Percentiles rank a stretch among this genome's conserved stretches.
Conservation (phyloP, 148 eudicot species). For the Chenopodium suecicum region DNA sequence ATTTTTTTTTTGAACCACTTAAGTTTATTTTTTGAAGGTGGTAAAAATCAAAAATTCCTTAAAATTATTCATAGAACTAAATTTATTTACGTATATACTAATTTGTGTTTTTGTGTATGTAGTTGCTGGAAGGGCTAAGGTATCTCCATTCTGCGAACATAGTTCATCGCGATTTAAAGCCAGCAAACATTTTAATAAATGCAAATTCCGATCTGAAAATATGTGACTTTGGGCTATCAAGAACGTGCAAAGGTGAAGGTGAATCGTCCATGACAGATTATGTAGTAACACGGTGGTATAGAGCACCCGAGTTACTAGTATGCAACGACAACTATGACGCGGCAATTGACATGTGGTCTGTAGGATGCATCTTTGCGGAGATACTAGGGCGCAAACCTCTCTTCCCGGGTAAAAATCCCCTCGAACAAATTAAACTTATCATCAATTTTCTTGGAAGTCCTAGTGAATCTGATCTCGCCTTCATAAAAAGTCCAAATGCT, state of each 20-base stretch:
- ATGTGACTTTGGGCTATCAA: conserved; percentile 15
- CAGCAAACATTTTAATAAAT: neutral
- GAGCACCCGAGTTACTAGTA: no score
- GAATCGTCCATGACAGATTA: no score
- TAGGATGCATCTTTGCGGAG: conserved; percentile 10
- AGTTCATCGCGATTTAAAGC: conserved; percentile 13
- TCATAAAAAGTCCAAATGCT: neutral
- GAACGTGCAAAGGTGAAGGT: neutral
- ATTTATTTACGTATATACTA: no score
- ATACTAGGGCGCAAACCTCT: conserved; percentile 6
- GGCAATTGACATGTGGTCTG: neutral
- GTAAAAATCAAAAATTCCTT: no score
- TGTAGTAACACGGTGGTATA: no score
- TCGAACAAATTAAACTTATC: neutral
- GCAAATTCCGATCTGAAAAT: conserved; percentile 2
- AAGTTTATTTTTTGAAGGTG: no score
- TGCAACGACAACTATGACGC: neutral
- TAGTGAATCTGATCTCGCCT: neutral
- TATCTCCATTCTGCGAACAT: conserved; percentile 14
- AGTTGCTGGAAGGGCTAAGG: conserved; percentile 2
- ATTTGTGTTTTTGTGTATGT: neutral
- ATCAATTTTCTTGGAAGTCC: neutral
- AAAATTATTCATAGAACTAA: no score
- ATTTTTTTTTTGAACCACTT: no score
- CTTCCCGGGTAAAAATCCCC: neutral